Evolutionary conservation across 768 basidiomycete species (phyloP).

Genomic region (Boletus coccyginus): DNA sequence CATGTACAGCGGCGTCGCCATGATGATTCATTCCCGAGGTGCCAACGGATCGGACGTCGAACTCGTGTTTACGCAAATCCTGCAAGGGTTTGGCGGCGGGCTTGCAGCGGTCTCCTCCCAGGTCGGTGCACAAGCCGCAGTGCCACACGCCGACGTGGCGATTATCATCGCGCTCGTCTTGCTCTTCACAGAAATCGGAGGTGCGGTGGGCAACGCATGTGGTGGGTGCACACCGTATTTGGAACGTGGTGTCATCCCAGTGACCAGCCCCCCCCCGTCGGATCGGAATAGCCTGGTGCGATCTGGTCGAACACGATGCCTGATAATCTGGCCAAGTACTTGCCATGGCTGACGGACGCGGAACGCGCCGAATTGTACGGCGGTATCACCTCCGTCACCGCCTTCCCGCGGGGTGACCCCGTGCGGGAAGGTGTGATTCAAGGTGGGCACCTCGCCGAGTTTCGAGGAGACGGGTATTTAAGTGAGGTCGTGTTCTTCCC

Average conservation of each 20-base stretch:
- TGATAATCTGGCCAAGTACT: slow-evolving; percentile 47
- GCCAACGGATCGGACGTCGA: slow-evolving; percentile 52
- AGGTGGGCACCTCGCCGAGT: slow-evolving; percentile 31
- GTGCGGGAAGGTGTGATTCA: slow-evolving; percentile 63
- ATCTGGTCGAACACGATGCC: slow-evolving; percentile 73
- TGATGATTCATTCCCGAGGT: slow-evolving; percentile 72
- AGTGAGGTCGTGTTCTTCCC: too few species aligned
- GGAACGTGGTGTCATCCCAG: too few species aligned
- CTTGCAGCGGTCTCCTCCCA: slow-evolving; percentile 56
- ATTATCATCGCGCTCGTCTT: slow-evolving; percentile 65
- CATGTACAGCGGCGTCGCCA: slow-evolving; percentile 49
- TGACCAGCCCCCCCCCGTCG: too few species aligned
- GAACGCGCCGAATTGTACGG: slow-evolving; percentile 50
- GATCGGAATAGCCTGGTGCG: too few species aligned
- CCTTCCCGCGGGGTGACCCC: slow-evolving; percentile 50
- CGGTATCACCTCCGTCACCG: slow-evolving; percentile 50
- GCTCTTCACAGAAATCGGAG: slow-evolving; percentile 68
- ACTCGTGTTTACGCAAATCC: slow-evolving; percentile 63
- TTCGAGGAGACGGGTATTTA: too few species aligned
- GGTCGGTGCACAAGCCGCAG: slow-evolving; percentile 64
- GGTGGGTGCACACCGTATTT: slow-evolving; percentile 33
- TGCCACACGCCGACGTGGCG: slow-evolving; percentile 62
- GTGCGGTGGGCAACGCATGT: slow-evolving; percentile 60
- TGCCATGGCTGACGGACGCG: slow-evolving; percentile 46
- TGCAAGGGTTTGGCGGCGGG: slow-evolving; percentile 76